A percentile compares a stretch with the other conserved stretches of the same genome.
phyloP scores from a whole-genome alignment of 345 rosid species.

The Passiflora organensis region DNA sequence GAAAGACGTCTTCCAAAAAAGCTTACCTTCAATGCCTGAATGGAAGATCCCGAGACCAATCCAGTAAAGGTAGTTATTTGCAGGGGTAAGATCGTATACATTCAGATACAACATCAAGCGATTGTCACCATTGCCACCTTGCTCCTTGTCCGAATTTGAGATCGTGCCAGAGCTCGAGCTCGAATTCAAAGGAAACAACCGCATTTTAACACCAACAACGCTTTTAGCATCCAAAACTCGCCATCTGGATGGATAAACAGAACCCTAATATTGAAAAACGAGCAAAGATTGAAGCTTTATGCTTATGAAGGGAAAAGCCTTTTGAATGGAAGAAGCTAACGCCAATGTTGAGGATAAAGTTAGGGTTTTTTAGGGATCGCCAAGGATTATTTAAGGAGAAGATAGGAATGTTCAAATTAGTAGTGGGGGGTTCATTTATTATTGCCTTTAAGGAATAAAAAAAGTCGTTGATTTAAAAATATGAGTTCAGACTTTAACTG shows the following conservation, averaged over 20 bases:
- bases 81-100: conserved; percentile 91
- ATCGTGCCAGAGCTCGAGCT: conserved; percentile 43
- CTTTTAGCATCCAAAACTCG: conserved; percentile 23
- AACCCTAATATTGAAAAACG: neutral
- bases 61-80: conserved; percentile 88
- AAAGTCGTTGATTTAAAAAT: too few relatives aligned
- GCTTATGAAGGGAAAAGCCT: too few relatives aligned
- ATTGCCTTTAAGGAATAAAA: too few relatives aligned
- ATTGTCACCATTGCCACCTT: conserved; percentile 29
- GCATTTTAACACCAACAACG: conserved; percentile 40
- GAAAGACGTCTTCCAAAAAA: neutral
- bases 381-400: too few relatives aligned
- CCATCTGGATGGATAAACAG: conserved; percentile 19
- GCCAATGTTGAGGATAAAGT: too few relatives aligned
- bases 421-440: too few relatives aligned
- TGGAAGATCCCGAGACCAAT: conserved; percentile 92
- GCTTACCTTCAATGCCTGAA: conserved; percentile 86
- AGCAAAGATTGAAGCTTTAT: too few relatives aligned
- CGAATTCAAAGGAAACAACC: conserved; percentile 52
- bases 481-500: too few relatives aligned
- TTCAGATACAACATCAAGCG: conserved; percentile 58
- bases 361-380: too few relatives aligned
- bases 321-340: too few relatives aligned
- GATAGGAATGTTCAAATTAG: too few relatives aligned
- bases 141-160: conserved; percentile 37